Percentiles rank a stretch among this genome's conserved stretches.
Conservation (phyloP, 2,329 filamentous ascomycete species). For the Mycosphaerella sp. region DNA sequence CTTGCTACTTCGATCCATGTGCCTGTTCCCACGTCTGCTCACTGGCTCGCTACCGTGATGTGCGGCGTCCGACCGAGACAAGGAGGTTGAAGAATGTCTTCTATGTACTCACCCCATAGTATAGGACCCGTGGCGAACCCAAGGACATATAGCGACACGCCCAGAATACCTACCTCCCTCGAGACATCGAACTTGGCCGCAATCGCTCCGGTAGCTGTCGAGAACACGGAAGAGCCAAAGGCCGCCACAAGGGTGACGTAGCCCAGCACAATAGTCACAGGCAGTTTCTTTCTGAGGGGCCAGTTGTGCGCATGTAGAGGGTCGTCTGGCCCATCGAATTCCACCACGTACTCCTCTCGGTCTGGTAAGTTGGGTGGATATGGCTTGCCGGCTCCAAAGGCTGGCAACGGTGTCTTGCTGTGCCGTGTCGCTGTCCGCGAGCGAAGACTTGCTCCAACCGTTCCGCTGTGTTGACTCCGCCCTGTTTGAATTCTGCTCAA, state of each 20-base stretch:
- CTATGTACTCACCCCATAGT: conserved; percentile 33
- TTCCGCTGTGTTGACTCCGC: conserved; percentile 63
- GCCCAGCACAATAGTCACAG: conserved; percentile 61
- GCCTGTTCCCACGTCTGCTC: no score
- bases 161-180: conserved; percentile 35
- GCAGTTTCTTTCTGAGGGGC: conserved; percentile 66
- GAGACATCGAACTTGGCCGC: conserved; percentile 41
- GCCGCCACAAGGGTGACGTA: conserved; percentile 67
- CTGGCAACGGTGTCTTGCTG: conserved; percentile 52
- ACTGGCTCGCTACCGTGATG: no score
- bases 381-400: conserved; percentile 67
- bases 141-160: conserved; percentile 37
- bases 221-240: conserved; percentile 46
- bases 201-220: conserved; percentile 40
- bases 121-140: conserved; percentile 37
- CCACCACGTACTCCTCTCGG: conserved; percentile 70
- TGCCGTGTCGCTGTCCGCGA: conserved; percentile 33
- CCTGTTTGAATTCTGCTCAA: conserved; percentile 66
- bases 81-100: no score
- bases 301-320: conserved; percentile 79
- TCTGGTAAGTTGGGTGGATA: conserved; percentile 64
- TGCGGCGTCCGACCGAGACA: no score
- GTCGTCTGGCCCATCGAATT: conserved; percentile 75
- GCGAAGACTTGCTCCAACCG: conserved; percentile 53
- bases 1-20: no score